Percentiles rank a stretch among this genome's conserved stretches.
Evolutionary conservation across 106 monocot genomes (phyloP).

Genomic region (Dendrobium catenatum): DNA sequence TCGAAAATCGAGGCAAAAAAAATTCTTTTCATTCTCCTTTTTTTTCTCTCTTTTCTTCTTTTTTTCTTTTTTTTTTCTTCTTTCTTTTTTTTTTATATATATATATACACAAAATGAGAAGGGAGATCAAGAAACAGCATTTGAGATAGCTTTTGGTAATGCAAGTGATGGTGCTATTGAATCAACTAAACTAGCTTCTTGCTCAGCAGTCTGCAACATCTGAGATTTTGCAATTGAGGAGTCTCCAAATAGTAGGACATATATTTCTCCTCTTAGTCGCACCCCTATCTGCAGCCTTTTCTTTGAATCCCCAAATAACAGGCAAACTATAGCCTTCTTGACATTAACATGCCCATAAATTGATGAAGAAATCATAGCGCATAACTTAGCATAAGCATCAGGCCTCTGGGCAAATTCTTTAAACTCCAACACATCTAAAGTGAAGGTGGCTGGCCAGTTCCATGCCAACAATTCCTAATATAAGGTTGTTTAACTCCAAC

Average conservation of each 20-base stretch:
- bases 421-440: slow-evolving; percentile 71
- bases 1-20: too few relatives aligned
- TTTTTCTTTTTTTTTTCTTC: too few relatives aligned
- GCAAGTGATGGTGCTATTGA: too few relatives aligned
- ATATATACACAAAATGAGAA: too few relatives aligned
- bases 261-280: slow-evolving; percentile 83
- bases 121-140: too few relatives aligned
- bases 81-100: too few relatives aligned
- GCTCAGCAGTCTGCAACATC: slow-evolving; percentile 10
- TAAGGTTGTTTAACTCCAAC: slow-evolving; percentile 98
- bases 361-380: slow-evolving; percentile 86
- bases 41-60: too few relatives aligned
- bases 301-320: slow-evolving; percentile 89
- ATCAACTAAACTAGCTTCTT: too few relatives aligned
- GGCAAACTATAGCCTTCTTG: slow-evolving; percentile 88
- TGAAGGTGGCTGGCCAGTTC: slow-evolving; percentile 80
- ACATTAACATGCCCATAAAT: slow-evolving; percentile 95
- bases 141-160: too few relatives aligned
- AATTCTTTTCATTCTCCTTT: too few relatives aligned
- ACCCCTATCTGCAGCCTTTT: slow-evolving; percentile 92
- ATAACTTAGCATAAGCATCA: slow-evolving; percentile 77
- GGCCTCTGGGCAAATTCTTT: slow-evolving; percentile 95
- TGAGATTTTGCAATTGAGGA: slow-evolving; percentile 99
- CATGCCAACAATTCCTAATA: slow-evolving; percentile 84
- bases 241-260: slow-evolving; percentile 89